Base-by-base conservation (phyloP, 2,329 filamentous ascomycete species). In the Decorospora gaudefroyi region DNA sequence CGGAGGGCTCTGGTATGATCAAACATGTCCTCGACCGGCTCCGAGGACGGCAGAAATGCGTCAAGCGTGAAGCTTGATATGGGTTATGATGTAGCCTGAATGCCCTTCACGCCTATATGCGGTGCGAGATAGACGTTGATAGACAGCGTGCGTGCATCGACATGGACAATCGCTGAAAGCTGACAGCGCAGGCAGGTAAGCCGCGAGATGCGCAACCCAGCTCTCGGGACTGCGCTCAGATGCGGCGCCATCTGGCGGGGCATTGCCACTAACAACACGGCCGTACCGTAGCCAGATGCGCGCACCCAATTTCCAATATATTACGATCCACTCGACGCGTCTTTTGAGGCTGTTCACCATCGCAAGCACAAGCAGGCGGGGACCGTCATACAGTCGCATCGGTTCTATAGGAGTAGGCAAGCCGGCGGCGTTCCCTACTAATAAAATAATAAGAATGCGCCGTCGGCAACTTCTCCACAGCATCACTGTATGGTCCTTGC, bases 31-130 rank as follows among this genome's bases (percentile, higher is more conserved):
- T 30, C 15, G 12, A 17, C 31, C 30, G 30, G 44, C 35, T 53
- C 51, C 50, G 51, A 53, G 46, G 29, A 47, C 46, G 50, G 34
- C 35, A 52, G 28, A 19, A 28, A 39, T 39, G 40, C 49, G 42
- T 52, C 42, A 46, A 34, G 44, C 46, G 51, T 36, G 21, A 42
- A 44, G 28, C 29, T 34, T 49, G 29, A 25, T 15, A 30, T 19
- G 23, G 19, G 22, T 18, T 27, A 55, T 55, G 26, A 36, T 41
- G 32, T 35, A 42, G 22, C 16, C 11, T 16, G 26, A 31, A 19
- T 27, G 7, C 7, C 27, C 36, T 39, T 39, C 26, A 12, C 35
- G 27, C 16, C 28, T 38, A 28, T 32, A 16, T 17, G 19, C 16
- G n/a, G 25, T n/a, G 18, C 3, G 17, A 18, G 30, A 18, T 19